Percentiles rank a stretch among this genome's conserved stretches.
Evolutionary conservation across 1,139 yeast genomes (phyloP).

Genomic region (Eremothecium sinecaudum): DNA sequence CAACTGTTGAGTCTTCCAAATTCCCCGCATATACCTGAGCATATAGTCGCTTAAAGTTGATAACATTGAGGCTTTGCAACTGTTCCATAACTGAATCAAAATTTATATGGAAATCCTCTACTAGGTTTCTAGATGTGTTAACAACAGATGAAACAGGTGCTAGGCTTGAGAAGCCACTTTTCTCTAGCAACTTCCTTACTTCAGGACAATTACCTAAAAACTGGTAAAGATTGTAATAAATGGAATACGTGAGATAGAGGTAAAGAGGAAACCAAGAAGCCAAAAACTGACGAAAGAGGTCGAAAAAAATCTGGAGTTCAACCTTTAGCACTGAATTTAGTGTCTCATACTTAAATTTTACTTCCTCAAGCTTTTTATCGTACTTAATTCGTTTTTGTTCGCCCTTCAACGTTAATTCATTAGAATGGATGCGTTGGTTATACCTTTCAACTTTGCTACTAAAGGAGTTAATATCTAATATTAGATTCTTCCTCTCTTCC

Average conservation of each 20-base stretch:
- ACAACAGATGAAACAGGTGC: slow-evolving; percentile 4
- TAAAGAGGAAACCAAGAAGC: slow-evolving; percentile 17
- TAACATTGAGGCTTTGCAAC: slow-evolving; percentile 3
- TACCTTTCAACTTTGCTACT: slow-evolving; percentile 9
- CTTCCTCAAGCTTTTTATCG: slow-evolving; percentile 12
- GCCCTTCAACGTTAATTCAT: slow-evolving; percentile 8
- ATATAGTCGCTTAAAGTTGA: slow-evolving; percentile 4
- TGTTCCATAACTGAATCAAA: slow-evolving; percentile 6
- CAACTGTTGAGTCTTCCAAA: not conserved
- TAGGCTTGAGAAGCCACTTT: slow-evolving; percentile 4
- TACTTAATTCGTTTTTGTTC: slow-evolving; percentile 10
- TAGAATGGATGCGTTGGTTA: slow-evolving; percentile 4
- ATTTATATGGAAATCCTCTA: slow-evolving; percentile 4
- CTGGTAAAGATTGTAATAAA: slow-evolving; percentile 16
- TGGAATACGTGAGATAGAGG: slow-evolving; percentile 16
- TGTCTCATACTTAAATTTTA: slow-evolving; percentile 13
- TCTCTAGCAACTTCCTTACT: slow-evolving; percentile 8
- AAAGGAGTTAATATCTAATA: slow-evolving; percentile 10
- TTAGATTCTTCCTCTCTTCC: slow-evolving; percentile 12
- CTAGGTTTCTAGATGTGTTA: slow-evolving; percentile 5
- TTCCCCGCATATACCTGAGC: slow-evolving; percentile 1
- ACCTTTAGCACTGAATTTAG: slow-evolving; percentile 15
- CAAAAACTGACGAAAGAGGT: slow-evolving; percentile 11
- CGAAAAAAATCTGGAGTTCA: slow-evolving; percentile 12
- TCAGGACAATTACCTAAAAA: slow-evolving; percentile 17